Conservation (phyloP, 768 basidiomycete species). For the Nidularia sp. region DNA sequence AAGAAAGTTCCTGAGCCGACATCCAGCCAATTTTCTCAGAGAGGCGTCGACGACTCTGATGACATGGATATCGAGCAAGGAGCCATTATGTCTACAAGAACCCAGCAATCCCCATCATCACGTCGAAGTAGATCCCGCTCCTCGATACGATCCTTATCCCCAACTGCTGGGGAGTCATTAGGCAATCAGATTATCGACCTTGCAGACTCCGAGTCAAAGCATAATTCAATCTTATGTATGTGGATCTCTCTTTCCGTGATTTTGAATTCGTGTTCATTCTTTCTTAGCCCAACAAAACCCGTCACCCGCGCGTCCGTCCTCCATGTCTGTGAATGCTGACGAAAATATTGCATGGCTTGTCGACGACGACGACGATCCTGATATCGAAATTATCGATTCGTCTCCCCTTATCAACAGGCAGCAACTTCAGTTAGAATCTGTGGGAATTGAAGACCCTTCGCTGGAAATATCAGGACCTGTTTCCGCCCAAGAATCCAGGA, state of each 20-base stretch:
- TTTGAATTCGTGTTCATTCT: too few species aligned
- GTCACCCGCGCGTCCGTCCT: too few species aligned
- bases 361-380: constrained; percentile 57
- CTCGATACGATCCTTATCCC: too few species aligned
- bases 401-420: constrained; percentile 28
- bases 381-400: constrained; percentile 49
- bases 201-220: not conserved
- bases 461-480: not conserved
- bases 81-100: constrained; percentile 10
- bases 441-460: not conserved
- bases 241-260: too few species aligned
- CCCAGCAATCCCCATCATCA: not conserved
- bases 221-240: not conserved
- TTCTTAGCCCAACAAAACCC: too few species aligned
- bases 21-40: constrained; percentile 37
- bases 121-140: too few species aligned
- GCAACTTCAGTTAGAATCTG: not conserved
- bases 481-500: not conserved
- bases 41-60: constrained; percentile 48
- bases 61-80: constrained; percentile 54
- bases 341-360: constrained; percentile 63
- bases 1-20: constrained; percentile 21
- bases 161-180: too few species aligned
- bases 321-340: constrained; percentile 5
- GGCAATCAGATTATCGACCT: not conserved